Evolutionary conservation across 805 yeast species (phyloP), one percentile per base, ranked within the genome.

Genomic region (Wickerhamomyces canadensis): DNA sequence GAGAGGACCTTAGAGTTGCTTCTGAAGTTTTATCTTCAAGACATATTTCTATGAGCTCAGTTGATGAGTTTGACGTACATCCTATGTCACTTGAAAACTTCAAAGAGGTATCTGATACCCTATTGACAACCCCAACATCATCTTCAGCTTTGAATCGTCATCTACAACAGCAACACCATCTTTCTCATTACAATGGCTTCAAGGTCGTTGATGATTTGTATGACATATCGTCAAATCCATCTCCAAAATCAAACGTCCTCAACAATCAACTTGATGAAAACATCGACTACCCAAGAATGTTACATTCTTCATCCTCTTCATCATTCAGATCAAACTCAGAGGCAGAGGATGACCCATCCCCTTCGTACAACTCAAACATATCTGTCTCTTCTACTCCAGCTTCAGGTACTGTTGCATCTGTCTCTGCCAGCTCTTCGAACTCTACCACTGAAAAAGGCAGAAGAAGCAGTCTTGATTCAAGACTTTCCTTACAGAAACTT

Each of bases 401-500:
- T 17, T n/a, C 13, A 4, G 17, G 6, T 27, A 7, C 19, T 14
- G 10, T n/a, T 5, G 19, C 7, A 19, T 9, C 19, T n/a, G 19
- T 19, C 27, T 12, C 15, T 25, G 13, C 27, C n/a, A 6, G 19
- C 12, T 19, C 21, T 21, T 16, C 23, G 12, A 31, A 33, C n/a
- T n/a, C n/a, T n/a, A n/a, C n/a, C n/a, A n/a, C n/a, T n/a, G n/a
- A n/a, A n/a, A n/a, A n/a, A n/a, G n/a, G n/a, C 27, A 33, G 49
- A 37, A 34, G 42, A 14, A 29, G 35, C 27, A 41, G 53, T 5
- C 56, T 69, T 21, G 79, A 75, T 46, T 76, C 84, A 4, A 59
- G 85, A 41, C 54, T 80, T 22, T 79, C 84, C 13, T 63, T 78
- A 4, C 67, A 65, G 25, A 80, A 77, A 35, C 59, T 80, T 19